Percentiles rank a stretch among this genome's conserved stretches.
These are phyloP conservation scores for Cryphonectria parasitica DNA, from an alignment of 2,329 filamentous ascomycete species.

Conservation along the genomic window DNA sequence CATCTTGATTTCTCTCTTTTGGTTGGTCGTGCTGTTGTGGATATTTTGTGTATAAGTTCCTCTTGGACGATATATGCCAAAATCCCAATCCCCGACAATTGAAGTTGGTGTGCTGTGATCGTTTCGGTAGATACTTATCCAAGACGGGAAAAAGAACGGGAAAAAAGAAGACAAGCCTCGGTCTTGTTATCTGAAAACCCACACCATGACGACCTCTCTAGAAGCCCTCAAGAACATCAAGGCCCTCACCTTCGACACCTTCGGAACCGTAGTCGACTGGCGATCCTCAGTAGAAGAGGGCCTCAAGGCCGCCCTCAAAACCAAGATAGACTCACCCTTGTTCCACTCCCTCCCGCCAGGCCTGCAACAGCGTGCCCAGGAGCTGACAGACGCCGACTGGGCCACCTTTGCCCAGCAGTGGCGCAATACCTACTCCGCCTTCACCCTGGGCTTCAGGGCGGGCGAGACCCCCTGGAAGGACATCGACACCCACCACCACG, in stretches of 20 bases:
- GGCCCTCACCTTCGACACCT: conserved; percentile 74
- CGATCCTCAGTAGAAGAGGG: conserved; percentile 66
- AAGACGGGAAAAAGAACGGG: no score
- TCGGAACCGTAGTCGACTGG: conserved; percentile 83
- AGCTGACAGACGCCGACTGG: conserved; percentile 64
- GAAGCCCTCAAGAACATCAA: conserved; percentile 43
- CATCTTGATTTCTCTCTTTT: neutral
- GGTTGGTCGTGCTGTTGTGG: no score
- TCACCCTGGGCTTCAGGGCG: conserved; percentile 59
- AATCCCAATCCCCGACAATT: no score
- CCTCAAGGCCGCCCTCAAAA: conserved; percentile 54
- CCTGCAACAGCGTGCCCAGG: conserved; percentile 51
- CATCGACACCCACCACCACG: conserved; percentile 72
- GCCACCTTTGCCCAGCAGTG: conserved; percentile 69
- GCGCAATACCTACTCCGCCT: conserved; percentile 65
- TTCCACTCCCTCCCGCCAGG: conserved; percentile 48
- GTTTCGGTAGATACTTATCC: no score
- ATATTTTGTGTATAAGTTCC: no score
- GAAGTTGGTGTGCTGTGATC: no score
- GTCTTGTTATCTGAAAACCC: neutral
- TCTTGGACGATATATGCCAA: no score
- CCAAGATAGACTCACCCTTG: conserved; percentile 52
- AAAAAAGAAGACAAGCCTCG: no score
- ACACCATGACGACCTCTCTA: conserved; percentile 26
- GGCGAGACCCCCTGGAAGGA: conserved; percentile 62